phyloP scores from a whole-genome alignment of 805 yeast genomes.

The Yarrowia yakushimensis region DNA sequence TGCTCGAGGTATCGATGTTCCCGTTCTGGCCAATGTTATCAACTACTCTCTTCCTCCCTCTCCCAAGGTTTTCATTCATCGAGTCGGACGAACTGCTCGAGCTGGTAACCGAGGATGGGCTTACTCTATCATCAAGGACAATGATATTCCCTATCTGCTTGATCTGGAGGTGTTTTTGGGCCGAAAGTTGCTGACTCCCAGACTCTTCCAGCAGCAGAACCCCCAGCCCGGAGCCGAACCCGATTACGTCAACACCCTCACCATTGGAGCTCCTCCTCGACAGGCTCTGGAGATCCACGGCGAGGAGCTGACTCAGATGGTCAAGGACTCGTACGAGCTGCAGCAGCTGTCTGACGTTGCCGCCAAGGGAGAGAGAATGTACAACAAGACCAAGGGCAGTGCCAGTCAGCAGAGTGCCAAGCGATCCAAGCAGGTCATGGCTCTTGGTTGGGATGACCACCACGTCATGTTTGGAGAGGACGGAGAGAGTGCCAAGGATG shows the following conservation, averaged over 20 bases:
- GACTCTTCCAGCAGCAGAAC: neutral
- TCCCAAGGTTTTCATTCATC: conserved; percentile 89
- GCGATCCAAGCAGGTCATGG: conserved; percentile 71
- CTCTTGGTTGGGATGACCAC: conserved; percentile 77
- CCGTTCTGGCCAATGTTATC: conserved; percentile 89
- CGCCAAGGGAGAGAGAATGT: conserved; percentile 80
- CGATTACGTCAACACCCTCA: conserved; percentile 67
- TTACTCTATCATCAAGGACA: conserved; percentile 77
- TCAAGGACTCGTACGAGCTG: conserved; percentile 66
- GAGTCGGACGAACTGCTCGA: conserved; percentile 99
- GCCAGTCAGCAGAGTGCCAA: conserved; percentile 86
- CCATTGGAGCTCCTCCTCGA: conserved; percentile 81
- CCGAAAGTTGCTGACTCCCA: conserved; percentile 53
- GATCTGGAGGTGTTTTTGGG: conserved; percentile 91
- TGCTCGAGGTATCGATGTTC: conserved; percentile 98
- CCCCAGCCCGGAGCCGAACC: conserved; percentile 33
- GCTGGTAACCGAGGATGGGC: conserved; percentile 99
- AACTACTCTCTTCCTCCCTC: conserved; percentile 88
- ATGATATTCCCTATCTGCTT: conserved; percentile 82
- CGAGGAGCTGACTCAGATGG: conserved; percentile 64
- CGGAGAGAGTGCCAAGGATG: conserved; percentile 52
- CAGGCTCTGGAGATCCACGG: conserved; percentile 61
- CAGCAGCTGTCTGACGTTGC: conserved; percentile 65
- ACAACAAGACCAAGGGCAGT: conserved; percentile 76
- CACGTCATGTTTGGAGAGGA: conserved; percentile 56